These are phyloP conservation scores for Boletus subparvulus DNA, from an alignment of 768 basidiomycete genomes.

Conservation along the genomic window DNA sequence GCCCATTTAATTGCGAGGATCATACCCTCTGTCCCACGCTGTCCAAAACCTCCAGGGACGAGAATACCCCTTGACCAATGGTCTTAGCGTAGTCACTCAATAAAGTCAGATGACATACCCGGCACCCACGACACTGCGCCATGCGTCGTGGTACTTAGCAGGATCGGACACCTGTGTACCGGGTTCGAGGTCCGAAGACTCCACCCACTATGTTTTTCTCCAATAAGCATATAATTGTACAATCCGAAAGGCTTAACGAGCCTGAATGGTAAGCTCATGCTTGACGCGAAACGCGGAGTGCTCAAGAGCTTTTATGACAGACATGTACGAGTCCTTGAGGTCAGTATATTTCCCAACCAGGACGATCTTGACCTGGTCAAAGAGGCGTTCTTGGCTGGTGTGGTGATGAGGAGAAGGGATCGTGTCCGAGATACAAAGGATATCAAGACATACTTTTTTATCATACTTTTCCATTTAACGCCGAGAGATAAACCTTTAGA, in stretches of 20 bases:
- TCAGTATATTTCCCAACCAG: conserved; percentile 98
- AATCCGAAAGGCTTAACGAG: conserved; percentile 35
- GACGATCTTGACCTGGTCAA: conserved; percentile 84
- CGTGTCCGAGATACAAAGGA: neutral
- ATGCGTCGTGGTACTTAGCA: conserved; percentile 92
- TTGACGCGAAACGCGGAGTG: conserved; percentile 94
- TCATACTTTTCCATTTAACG: conserved; percentile 79
- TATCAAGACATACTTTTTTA: conserved; percentile 57
- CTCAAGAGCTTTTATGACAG: conserved; percentile 93
- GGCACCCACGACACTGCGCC: conserved; percentile 88
- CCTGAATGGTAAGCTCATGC: conserved; percentile 78
- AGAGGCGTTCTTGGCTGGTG: conserved; percentile 86
- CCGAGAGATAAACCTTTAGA: conserved; percentile 66
- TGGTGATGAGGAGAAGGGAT: conserved; percentile 1
- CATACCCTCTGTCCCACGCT: conserved; percentile 95
- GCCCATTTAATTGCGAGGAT: conserved; percentile 98
- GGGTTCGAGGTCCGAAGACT: conserved; percentile 87
- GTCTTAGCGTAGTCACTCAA: conserved; percentile 9
- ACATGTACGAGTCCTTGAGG: conserved; percentile 98
- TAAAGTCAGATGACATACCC: conserved; percentile 48
- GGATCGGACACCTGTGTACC: conserved; percentile 77
- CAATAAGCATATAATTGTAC: conserved; percentile 4
- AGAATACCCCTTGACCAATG: conserved; percentile 74
- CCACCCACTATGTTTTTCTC: conserved; percentile 76
- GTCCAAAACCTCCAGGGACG: conserved; percentile 94